Evolutionary conservation across 2,329 filamentous ascomycete species (phyloP), one percentile per base, ranked within the genome.

Genomic region (Cercospora brassicicola): DNA sequence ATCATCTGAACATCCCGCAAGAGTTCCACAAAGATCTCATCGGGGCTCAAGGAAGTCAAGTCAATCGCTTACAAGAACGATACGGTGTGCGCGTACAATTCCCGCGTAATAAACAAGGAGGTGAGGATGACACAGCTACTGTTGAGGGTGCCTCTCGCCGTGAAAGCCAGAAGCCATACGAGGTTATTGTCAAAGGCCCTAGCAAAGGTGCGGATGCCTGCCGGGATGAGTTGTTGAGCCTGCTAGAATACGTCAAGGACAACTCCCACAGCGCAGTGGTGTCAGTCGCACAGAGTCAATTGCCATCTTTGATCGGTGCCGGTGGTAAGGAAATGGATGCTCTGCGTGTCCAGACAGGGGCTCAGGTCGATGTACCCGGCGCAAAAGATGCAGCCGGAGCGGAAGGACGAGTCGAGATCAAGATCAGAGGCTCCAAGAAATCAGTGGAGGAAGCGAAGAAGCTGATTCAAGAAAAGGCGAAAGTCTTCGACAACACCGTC

Each of bases 71-170:
- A 26, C 94, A 99, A 81, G 92, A 90, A 65, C 91, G 94, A 57
- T 97, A 99, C 84, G 90, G 91, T 77, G 95, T 99, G 51, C 89
- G 94, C 71, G 95, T 99, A 75, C 94, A 97, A 82, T 99, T 99
- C 84, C 95, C 95, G 48, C 92, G 93, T 78, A 83, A 85, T 59
- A 82, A 79, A 51, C 74, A 77, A 61, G 75, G 75, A 62, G 79
- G 78, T 60, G 79, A 87, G 68, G 91, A 95, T 68, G 93, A 96
- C 66, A 86, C 89, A 67, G 87, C 89, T 13, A 86, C 87, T 70
- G 86, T 84, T 13, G 93, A 94, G 73, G 89, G 86, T 42, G 85
- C 85, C 30, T 91, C 89, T 71, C 88, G 87, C 69, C 80, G 82
- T 62, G 83, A 84, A 67, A 87, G 91, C 75, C 94, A 97, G 80